A percentile compares a stretch with the other conserved stretches of the same genome.
These are phyloP conservation scores for Teratosphaeria destructans DNA, from an alignment of 2,329 filamentous ascomycete genomes.

Conservation along the genomic window DNA sequence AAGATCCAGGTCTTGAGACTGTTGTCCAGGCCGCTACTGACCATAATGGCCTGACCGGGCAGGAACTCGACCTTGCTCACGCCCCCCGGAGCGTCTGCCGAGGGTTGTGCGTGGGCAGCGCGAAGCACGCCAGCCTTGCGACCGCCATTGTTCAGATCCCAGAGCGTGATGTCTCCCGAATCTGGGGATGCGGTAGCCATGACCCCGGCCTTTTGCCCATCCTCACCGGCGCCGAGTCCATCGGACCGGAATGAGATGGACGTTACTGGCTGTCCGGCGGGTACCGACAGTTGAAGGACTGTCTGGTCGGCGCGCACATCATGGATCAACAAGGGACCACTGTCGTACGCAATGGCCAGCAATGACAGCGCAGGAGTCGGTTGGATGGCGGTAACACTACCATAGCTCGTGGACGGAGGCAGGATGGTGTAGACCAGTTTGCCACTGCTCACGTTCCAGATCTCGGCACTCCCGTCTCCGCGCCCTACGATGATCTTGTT, in stretches of 20 bases:
- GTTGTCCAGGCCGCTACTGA: slow-evolving; percentile 88
- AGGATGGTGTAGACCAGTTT: slow-evolving; percentile 86
- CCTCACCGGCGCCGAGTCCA: slow-evolving; percentile 74
- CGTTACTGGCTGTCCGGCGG: slow-evolving; percentile 55
- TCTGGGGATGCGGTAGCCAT: slow-evolving; percentile 80
- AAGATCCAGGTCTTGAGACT: slow-evolving; percentile 95
- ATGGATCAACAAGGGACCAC: slow-evolving; percentile 67
- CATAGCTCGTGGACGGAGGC: slow-evolving; percentile 60
- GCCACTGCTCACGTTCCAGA: slow-evolving; percentile 91
- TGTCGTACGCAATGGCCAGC: slow-evolving; percentile 77
- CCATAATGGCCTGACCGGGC: slow-evolving; percentile 73
- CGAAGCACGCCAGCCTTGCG: slow-evolving; percentile 77
- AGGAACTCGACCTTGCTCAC: slow-evolving; percentile 85
- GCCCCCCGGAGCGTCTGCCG: slow-evolving; percentile 62
- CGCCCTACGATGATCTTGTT: slow-evolving; percentile 93
- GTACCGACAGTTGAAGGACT: slow-evolving; percentile 48
- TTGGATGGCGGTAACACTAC: slow-evolving; percentile 77
- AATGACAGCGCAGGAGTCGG: slow-evolving; percentile 75
- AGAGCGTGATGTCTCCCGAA: slow-evolving; percentile 85
- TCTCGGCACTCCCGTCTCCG: slow-evolving; percentile 80
- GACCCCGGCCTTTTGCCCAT: slow-evolving; percentile 75
- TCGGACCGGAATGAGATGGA: slow-evolving; percentile 88
- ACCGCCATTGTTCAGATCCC: slow-evolving; percentile 87
- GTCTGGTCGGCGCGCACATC: slow-evolving; percentile 71
- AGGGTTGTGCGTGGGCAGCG: slow-evolving; percentile 73